Base-by-base conservation (phyloP, 2,329 filamentous ascomycete genomes). In the Fusarium algeriense region DNA sequence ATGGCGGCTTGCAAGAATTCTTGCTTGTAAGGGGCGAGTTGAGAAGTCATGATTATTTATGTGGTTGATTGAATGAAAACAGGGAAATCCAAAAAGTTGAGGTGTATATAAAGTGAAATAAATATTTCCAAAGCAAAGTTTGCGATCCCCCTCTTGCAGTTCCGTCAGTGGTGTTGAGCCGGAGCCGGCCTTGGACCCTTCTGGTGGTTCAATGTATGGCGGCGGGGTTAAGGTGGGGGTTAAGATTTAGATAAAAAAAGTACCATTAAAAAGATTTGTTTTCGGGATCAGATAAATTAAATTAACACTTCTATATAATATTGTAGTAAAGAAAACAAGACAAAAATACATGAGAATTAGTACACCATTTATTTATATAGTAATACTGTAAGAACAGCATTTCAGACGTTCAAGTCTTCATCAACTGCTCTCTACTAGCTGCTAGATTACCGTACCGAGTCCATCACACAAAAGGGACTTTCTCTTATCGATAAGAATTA, bases 1-100 rank as follows among this genome's bases (percentile, higher is more conserved):
- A 95, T 87, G 78, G 91, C 88, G 63, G 92, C 88, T 78, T 88
- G 82, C 75, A 96, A 87, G 81, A 97, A 94, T 66, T 88, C 86
- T 73, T 89, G 83, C 83, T 96, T 96, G 85, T 92, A 92, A 55
- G 86, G 81, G 40, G 88, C 81, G 34, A 92, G 85, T 56, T 81
- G 77, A 59, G 80, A 65, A 62, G 83, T 73, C 84, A 85, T 86
- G 58, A 43, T 60, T 58, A 54, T 44, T 40, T 28, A 37, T 44
- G 20, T 44, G 20, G 35, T 46, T 28, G 12, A 20, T 43, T 45
- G 38, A 9, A 15, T 32, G 43, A 37, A 19, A 41, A n/a, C 12
- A 35, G 34, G 14, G 34, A 35, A 35, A 14, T 8, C 13, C 15
- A 35, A 35, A 14, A 35, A 35, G 34, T 35, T 35, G 34, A 15